Percentiles rank a stretch among this genome's conserved stretches.
phyloP scores from a whole-genome alignment of 2,329 filamentous ascomycete genomes.

The Ceratocystis alfenasii region DNA sequence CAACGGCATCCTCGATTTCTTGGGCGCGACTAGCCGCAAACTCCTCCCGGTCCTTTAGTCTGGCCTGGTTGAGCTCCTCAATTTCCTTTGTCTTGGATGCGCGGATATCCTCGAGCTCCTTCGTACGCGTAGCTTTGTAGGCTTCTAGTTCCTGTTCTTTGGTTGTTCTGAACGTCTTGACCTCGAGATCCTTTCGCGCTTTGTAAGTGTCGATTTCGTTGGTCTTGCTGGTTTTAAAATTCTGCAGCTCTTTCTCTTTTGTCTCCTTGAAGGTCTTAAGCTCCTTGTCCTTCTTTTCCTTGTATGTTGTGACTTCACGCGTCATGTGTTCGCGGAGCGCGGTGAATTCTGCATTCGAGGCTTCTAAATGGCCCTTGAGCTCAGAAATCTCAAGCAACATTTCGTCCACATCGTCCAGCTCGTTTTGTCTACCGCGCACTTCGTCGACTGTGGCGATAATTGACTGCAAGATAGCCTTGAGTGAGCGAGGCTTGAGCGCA shows the following conservation, averaged over 20 bases:
- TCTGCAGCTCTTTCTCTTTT: conserved; percentile 17
- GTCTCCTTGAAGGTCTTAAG: conserved; percentile 16
- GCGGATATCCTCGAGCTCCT: conserved; percentile 21
- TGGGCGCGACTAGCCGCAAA: conserved; percentile 1
- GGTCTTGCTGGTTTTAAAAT: conserved; percentile 21
- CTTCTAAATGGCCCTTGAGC: conserved; percentile 19
- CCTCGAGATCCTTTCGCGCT: conserved; percentile 19
- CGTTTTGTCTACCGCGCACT: conserved; percentile 14
- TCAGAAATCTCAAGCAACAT: conserved; percentile 22
- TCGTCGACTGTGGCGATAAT: conserved; percentile 21
- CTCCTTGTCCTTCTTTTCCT: conserved; percentile 21
- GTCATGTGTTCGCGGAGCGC: conserved; percentile 19
- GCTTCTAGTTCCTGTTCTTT: conserved; percentile 20
- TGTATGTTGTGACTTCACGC: conserved; percentile 17
- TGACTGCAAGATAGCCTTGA: conserved; percentile 16
- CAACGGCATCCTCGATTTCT: conserved; percentile 17
- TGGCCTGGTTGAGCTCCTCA: conserved; percentile 12
- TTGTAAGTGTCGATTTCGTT: conserved; percentile 21
- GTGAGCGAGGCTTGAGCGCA: conserved; percentile 4
- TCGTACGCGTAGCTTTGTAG: conserved; percentile 18
- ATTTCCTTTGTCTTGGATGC: conserved; percentile 16
- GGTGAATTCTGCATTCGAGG: conserved; percentile 17
- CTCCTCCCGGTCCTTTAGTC: conserved; percentile 9
- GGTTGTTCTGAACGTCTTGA: conserved; percentile 17
- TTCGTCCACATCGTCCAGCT: conserved; percentile 16